These are phyloP conservation scores for Ganoderma lucidum DNA, from an alignment of 1,284 basidiomycete genomes.

Conservation along the genomic window DNA sequence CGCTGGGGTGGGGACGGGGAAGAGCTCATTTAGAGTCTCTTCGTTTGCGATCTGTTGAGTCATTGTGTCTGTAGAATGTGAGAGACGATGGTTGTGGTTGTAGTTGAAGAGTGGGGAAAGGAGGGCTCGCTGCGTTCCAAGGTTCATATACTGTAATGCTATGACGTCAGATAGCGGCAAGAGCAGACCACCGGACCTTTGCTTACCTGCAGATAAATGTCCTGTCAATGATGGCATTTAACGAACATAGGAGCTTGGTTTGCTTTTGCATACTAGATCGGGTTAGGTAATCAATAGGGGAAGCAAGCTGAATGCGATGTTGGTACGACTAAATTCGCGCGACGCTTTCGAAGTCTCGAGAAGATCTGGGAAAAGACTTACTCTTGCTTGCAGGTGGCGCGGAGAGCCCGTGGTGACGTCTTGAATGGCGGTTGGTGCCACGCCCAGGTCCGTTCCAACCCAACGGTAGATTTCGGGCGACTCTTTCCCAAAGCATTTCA, in stretches of 20 bases:
- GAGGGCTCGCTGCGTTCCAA: background rate
- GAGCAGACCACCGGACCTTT: background rate
- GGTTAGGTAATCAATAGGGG: background rate
- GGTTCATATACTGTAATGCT: background rate
- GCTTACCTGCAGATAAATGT: background rate
- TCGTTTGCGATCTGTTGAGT: slow-evolving; percentile 3
- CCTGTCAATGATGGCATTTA: background rate
- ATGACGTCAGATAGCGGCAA: background rate
- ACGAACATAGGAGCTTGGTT: background rate
- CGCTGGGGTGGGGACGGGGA: slow-evolving; percentile 25
- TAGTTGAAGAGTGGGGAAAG: background rate
- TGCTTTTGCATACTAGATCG: background rate
- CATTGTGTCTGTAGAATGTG: slow-evolving; percentile 2
- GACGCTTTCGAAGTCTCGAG: background rate
- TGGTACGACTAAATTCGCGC: background rate
- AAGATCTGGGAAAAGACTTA: no score
- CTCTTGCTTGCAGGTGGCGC: no score
- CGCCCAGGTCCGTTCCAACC: no score
- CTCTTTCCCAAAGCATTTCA: no score
- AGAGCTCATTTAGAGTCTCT: slow-evolving; percentile 26
- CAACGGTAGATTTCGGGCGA: no score
- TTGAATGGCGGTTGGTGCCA: no score
- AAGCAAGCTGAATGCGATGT: background rate
- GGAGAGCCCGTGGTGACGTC: no score
- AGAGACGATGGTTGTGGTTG: background rate